Evolutionary conservation across 169 alveolate genomes (phyloP).

Genomic region (Cryptosporidium baileyi): DNA sequence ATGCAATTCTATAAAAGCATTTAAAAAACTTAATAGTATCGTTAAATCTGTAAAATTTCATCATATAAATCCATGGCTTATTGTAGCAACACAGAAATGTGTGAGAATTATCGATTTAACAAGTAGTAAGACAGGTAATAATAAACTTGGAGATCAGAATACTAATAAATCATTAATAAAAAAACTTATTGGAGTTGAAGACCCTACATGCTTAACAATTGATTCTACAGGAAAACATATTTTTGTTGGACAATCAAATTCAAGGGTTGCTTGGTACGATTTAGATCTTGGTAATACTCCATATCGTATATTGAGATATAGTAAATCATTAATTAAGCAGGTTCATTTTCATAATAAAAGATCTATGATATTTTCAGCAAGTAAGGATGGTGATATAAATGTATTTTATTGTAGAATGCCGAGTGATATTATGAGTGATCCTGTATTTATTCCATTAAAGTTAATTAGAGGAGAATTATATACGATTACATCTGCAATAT

Average conservation of each 20-base stretch:
- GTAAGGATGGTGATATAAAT: constrained; percentile 81
- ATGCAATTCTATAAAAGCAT: constrained; percentile 82
- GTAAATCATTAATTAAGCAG: constrained; percentile 81
- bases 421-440: constrained; percentile 79
- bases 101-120: constrained; percentile 82
- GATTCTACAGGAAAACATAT: constrained; percentile 88
- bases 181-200: constrained; percentile 82
- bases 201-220: constrained; percentile 78
- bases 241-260: constrained; percentile 86
- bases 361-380: constrained; percentile 83
- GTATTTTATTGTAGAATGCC: constrained; percentile 86
- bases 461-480: constrained; percentile 78
- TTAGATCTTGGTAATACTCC: constrained; percentile 85
- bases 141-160: constrained; percentile 24
- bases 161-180: constrained; percentile 71
- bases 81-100: constrained; percentile 84
- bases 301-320: constrained; percentile 83
- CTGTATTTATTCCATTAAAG: constrained; percentile 86
- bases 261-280: constrained; percentile 88
- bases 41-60: constrained; percentile 84
- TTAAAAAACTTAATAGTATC: constrained; percentile 84
- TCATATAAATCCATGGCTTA: constrained; percentile 84
- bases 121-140: constrained; percentile 76
- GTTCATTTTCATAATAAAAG: constrained; percentile 77
- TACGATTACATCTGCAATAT: constrained; percentile 76